phyloP scores from a whole-genome alignment of 495 filamentous ascomycete genomes.

The Massariosphaeria phaeospora region DNA sequence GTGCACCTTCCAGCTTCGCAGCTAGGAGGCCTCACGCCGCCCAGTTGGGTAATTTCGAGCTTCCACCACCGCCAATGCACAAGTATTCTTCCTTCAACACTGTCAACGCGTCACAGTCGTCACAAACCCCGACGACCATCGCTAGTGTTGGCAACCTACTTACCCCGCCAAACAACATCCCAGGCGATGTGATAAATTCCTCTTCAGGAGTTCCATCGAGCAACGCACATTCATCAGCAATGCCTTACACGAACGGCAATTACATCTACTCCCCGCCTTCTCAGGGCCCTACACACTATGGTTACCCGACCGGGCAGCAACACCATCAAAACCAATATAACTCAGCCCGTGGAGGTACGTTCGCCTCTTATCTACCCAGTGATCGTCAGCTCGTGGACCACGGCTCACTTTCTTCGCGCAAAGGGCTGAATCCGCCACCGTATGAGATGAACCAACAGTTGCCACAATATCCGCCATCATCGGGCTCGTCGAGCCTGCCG shows the following conservation, averaged over 20 bases:
- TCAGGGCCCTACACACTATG: constrained; percentile 19
- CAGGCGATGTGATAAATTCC: constrained; percentile 60
- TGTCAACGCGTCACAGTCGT: constrained; percentile 46
- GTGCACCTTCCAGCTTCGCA: constrained; percentile 41
- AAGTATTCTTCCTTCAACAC: constrained; percentile 46
- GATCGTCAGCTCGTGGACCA: constrained; percentile 45
- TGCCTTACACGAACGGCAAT: constrained; percentile 43
- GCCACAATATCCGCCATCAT: constrained; percentile 54
- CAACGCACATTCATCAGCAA: constrained; percentile 50
- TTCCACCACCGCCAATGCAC: constrained; percentile 39
- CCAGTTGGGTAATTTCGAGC: constrained; percentile 40
- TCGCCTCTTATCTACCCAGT: constrained; percentile 50
- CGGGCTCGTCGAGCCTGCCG: constrained; percentile 40
- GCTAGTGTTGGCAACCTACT: constrained; percentile 58
- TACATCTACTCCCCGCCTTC: constrained; percentile 32
- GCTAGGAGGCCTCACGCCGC: constrained; percentile 41
- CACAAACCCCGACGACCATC: constrained; percentile 37
- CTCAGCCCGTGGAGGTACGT: constrained; percentile 47
- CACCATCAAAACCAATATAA: constrained; percentile 44
- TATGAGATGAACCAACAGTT: constrained; percentile 54
- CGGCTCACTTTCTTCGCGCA: constrained; percentile 48
- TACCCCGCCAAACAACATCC: constrained; percentile 58
- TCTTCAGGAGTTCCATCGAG: constrained; percentile 54
- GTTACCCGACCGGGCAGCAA: constrained; percentile 25
- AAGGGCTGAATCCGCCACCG: constrained; percentile 52